Evolutionary conservation across 1,284 basidiomycete species (phyloP), one percentile per base, ranked within the genome.

Genomic region (Ustilago tritici): DNA sequence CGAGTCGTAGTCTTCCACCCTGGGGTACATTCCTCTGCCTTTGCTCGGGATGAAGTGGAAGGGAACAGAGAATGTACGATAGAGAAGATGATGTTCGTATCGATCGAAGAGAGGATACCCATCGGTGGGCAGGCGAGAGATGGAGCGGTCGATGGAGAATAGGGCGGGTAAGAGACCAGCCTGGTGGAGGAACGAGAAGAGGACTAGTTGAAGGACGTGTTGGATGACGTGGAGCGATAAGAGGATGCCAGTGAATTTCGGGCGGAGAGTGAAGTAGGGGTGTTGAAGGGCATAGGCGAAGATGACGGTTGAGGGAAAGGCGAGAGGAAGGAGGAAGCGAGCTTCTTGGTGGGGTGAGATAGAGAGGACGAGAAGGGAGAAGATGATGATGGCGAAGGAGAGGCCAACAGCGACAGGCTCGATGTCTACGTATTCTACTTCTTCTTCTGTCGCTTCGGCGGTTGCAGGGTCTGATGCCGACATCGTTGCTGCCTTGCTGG

Each of bases 261-360:
- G 79, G 5, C 56, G 49, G 3, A 58, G 34, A 7, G 36, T 35
- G 34, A 82, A 67, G 54, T 56, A 55, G 7, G 57, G 47, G 0
- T 66, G 58, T 19, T 67, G 56, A 3, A 73, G 54, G 14, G 63
- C 41, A 28, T 62, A 62, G 10, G 79, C 76, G 23, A 81, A 31
- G 52, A 80, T 35, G 61, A 76, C 15, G 3, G 69, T 56, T n/a
- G 59, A 49, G 0, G 86, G 86, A 3, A 86, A 56, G 23, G 81
- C 43, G 19, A 87, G 76, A 0, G 86, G 80, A 0, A 87, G 62
- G 6, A 87, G 76, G 61, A 87, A 87, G 14, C 86, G 81, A 11
- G 86, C 81, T 61, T 87, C 86, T 63, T 87, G 86, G 50, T 87
- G 86, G 1, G 86, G 85, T 15, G 82, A 82, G 28, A 84, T 59